Evolutionary conservation across 2,329 filamentous ascomycete genomes (phyloP), one percentile per base, ranked within the genome.

Genomic region (Aotearoamyces nothofagi): DNA sequence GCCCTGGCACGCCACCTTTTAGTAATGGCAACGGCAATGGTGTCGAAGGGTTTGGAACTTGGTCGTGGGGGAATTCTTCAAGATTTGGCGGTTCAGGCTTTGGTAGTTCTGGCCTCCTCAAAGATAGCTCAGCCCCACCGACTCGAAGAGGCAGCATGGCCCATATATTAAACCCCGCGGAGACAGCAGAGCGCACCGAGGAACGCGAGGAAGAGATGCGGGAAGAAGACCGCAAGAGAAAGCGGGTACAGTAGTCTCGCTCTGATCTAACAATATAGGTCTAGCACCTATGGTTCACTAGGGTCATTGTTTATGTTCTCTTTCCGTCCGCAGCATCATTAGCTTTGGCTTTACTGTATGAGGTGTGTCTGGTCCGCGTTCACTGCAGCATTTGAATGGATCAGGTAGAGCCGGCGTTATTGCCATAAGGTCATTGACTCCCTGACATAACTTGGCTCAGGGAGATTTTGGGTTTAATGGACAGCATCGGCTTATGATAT

Each of bases 141-240:
- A 78, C 73, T 5, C 56, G 75, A 31, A 60, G 74, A 35, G 73
- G 69, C 15, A 78, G 73, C 43, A 78, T 79, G 74, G 74, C 74
- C 5, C 77, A 72, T 39, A 78, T 79, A 14, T 57, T 79, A 1
- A 79, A 79, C 39, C 75, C 74, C 5, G 69, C 73, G 9, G 72
- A 77, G 39, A 78, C 73, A 1, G 68, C 66, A 2, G 74, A 78
- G 49, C 53, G 70, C 34, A 66, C 68, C 9, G 71, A 74, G 33
- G 73, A 78, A 33, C 66, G 69, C 12, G 71, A 73, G 25, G 72
- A 77, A 45, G 72, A 78, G 33, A 60, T 71, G 33, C 56, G 60
- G 14, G 57, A 60, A 30, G 51, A 53, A 27, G 69, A 75, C 33
- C 57, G 72, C 35, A 77, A 77, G 48, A 59, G 71, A 33, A 75